These are phyloP conservation scores for Leccinum truebloodii DNA, from an alignment of 768 basidiomycete species.

Conservation along the genomic window DNA sequence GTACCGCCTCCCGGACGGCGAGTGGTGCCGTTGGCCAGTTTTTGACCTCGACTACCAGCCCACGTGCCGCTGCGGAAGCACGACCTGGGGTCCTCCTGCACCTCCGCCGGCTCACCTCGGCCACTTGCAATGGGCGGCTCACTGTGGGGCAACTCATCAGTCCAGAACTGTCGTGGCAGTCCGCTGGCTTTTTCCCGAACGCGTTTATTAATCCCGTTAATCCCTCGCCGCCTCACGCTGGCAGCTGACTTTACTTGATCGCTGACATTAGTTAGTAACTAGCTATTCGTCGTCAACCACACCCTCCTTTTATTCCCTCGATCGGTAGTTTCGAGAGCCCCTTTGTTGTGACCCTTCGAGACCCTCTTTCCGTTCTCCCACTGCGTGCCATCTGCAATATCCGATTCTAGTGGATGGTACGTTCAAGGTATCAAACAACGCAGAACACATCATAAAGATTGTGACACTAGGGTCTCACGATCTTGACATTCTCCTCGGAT, in stretches of 20 bases:
- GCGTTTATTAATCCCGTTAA: slow-evolving; percentile 50
- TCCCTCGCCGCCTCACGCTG: slow-evolving; percentile 45
- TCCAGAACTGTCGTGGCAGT: slow-evolving; percentile 52
- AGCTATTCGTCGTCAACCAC: neutral
- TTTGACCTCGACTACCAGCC: slow-evolving; percentile 50
- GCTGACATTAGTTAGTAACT: slow-evolving; percentile 13
- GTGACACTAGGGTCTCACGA: neutral
- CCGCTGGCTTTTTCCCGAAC: slow-evolving; percentile 47
- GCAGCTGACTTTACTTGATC: slow-evolving; percentile 31
- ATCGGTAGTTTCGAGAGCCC: neutral
- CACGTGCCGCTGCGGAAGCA: slow-evolving; percentile 42
- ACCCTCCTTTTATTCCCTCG: neutral
- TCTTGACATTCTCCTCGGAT: neutral
- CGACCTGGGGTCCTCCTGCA: slow-evolving; percentile 47
- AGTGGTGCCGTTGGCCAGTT: slow-evolving; percentile 43
- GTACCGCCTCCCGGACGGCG: slow-evolving; percentile 53
- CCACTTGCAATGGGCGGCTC: slow-evolving; percentile 37
- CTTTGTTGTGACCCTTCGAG: slow-evolving; percentile 13
- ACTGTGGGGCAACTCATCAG: slow-evolving; percentile 43
- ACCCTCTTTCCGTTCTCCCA: neutral
- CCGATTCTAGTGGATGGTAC: slow-evolving; percentile 15
- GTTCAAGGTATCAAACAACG: slow-evolving; percentile 27
- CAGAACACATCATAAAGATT: slow-evolving; percentile 41
- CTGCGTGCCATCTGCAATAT: slow-evolving; percentile 30
- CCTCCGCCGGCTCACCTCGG: slow-evolving; percentile 35